Conservation (phyloP, 148 eudicot species). For the Fallopia convolvulus region DNA sequence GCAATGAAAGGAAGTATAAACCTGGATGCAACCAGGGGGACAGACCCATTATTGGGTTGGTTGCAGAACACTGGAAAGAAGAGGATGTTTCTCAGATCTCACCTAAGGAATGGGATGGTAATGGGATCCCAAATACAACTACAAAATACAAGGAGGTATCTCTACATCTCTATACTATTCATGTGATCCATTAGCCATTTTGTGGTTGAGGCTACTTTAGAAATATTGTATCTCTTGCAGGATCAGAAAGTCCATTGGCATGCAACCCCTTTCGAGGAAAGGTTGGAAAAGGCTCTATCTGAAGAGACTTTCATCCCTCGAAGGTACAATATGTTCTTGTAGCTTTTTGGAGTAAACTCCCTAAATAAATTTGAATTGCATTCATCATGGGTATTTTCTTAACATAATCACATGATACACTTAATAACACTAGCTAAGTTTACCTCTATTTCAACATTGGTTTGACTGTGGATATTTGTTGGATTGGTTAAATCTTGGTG, state of each 20-base stretch:
- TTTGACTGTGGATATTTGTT: not conserved
- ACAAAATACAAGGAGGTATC: conserved; percentile 89
- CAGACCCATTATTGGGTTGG: conserved; percentile 70
- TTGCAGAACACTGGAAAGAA: conserved; percentile 76
- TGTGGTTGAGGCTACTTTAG: not conserved
- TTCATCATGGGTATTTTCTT: not conserved
- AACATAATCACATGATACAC: not conserved
- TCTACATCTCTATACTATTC: not conserved
- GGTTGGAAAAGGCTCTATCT: conserved; percentile 87
- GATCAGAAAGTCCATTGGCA: conserved; percentile 96
- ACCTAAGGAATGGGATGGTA: conserved; percentile 76
- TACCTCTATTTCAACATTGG: not conserved
- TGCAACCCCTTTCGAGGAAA: conserved; percentile 94
- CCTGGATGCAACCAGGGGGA: conserved; percentile 44
- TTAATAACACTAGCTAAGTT: not conserved
- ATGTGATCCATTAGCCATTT: not conserved
- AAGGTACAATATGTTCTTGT: conserved; percentile 32
- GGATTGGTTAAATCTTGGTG: not conserved
- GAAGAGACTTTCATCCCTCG: conserved; percentile 41
- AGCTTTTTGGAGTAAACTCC: not conserved
- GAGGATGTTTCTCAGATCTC: conserved; percentile 36
- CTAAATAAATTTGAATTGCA: not conserved
- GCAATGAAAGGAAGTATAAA: conserved; percentile 23
- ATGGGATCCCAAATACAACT: conserved; percentile 95
- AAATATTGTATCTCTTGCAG: conserved; percentile 26